Conservation (phyloP, 1,284 basidiomycete genomes). For the Ustilago xerochloae region DNA sequence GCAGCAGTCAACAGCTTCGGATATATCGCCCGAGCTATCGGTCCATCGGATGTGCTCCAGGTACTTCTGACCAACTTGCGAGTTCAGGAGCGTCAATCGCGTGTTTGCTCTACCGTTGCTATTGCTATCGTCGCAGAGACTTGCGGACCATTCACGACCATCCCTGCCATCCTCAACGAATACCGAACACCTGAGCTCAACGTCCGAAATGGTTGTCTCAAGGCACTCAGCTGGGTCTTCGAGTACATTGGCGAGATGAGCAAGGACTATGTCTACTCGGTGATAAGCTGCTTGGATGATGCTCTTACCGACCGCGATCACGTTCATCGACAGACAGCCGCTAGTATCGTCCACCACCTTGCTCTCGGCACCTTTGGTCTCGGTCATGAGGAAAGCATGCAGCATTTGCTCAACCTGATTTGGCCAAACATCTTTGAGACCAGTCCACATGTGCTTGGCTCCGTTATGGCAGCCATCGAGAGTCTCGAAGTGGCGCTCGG, state of each 20-base stretch:
- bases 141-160: slow-evolving; percentile 97
- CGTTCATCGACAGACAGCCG: slow-evolving; percentile 97
- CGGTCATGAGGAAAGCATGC: slow-evolving; percentile 96
- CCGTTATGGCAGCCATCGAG: slow-evolving; percentile 80
- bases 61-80: slow-evolving; percentile 96
- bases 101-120: slow-evolving; percentile 97
- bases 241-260: slow-evolving; percentile 99
- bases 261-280: slow-evolving; percentile 96
- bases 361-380: slow-evolving; percentile 96
- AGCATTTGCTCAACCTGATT: slow-evolving; percentile 96
- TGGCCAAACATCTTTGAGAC: slow-evolving; percentile 99
- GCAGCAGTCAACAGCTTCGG: slow-evolving; percentile 99
- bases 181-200: slow-evolving; percentile 95
- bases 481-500: slow-evolving; percentile 95
- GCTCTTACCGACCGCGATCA: slow-evolving; percentile 97
- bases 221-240: slow-evolving; percentile 97
- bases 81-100: slow-evolving; percentile 98
- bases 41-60: slow-evolving; percentile 96
- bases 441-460: slow-evolving; percentile 95
- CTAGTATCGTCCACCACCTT: slow-evolving; percentile 98
- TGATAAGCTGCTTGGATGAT: slow-evolving; percentile 96
- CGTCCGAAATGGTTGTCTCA: slow-evolving; percentile 98
- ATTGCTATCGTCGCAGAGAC: slow-evolving; percentile 87
- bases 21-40: slow-evolving; percentile 98
- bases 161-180: slow-evolving; percentile 98